A percentile compares a stretch with the other conserved stretches of the same genome.
Conservation (phyloP, 163 green algal genomes). For the Chlamydomonas reinhardtii region DNA sequence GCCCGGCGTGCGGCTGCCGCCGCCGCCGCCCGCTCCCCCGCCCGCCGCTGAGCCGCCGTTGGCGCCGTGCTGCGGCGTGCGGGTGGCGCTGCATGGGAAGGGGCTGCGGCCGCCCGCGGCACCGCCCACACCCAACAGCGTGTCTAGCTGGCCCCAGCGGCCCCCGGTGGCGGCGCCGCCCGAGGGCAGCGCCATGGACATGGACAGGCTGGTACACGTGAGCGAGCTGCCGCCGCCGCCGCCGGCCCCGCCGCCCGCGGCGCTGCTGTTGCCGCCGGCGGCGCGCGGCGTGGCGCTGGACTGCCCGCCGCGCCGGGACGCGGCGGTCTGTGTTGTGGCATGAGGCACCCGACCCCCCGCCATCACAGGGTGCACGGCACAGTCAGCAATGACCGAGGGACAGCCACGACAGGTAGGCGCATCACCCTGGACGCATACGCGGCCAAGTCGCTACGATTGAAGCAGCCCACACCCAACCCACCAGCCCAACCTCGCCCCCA, state of each 20-base stretch:
- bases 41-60: neutral
- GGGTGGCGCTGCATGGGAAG: conserved; percentile 23
- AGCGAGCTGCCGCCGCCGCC: neutral
- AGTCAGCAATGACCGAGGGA: no score
- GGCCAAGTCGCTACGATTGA: no score
- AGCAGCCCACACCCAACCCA: no score
- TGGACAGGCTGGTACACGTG: neutral
- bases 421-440: no score
- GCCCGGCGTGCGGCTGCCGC: conserved; percentile 11
- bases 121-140: neutral
- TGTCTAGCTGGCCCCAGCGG: conserved; percentile 20
- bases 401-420: no score
- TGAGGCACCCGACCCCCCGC: neutral
- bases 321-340: neutral
- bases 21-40: no score
- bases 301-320: neutral
- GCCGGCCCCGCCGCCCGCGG: neutral
- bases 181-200: neutral
- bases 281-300: neutral
- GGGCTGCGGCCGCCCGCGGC: conserved; percentile 3
- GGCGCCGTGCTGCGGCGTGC: conserved; percentile 15
- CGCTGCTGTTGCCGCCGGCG: neutral
- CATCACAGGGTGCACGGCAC: no score
- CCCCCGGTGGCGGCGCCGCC: neutral
- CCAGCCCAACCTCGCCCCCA: no score